Evolutionary conservation across 768 basidiomycete genomes (phyloP), one percentile per base, ranked within the genome.

Genomic region (Pisolithus albus): DNA sequence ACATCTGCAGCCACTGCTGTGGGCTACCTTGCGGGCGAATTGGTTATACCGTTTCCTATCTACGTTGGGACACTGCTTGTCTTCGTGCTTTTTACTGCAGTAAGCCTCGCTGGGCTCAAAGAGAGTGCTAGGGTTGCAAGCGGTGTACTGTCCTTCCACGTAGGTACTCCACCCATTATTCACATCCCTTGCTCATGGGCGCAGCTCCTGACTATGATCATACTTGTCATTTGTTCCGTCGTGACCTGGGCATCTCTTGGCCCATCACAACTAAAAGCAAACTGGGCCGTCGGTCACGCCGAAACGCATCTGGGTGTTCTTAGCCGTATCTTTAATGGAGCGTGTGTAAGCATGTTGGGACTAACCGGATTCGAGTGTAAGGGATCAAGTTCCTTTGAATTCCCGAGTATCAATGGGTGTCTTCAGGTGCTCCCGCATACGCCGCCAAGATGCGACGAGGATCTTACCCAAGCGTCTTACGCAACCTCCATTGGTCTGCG

Each of bases 1-100:
- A 83, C 87, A 18, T 87, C 87, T 0, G 85, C 87, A 0, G 82
- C 85, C 4, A 86, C 86, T 0, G 86, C 86, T 0, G 72, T 78
- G 3, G 72, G 79, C 3, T 88, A 88, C 55, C 76, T 88, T 36
- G 71, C 73, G 2, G 83, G 83, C 21, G 86, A 88, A 60, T 74
- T 83, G 1, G 53, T 61, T 3, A 62, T 84, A 8, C 82, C 83
- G 0, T 81, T 86, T 58, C 77, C 81, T 0, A 54, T 70, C 6
- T 78, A 76, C 58, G 70, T 79, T 1, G 75, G 75, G 1, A 71
- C 81, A 1, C 64, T 77, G 13, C 56, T 84, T n/a, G 71, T 88
- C 16, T 66, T 87, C 6, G 52, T 75, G 6, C 52, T 80, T 4
- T 80, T 88, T 46, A 75, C 78, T 4, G 46, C 72, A 7, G 64